Evolutionary conservation across 2,329 filamentous ascomycete species (phyloP).

Genomic region (Apiospora aurea): DNA sequence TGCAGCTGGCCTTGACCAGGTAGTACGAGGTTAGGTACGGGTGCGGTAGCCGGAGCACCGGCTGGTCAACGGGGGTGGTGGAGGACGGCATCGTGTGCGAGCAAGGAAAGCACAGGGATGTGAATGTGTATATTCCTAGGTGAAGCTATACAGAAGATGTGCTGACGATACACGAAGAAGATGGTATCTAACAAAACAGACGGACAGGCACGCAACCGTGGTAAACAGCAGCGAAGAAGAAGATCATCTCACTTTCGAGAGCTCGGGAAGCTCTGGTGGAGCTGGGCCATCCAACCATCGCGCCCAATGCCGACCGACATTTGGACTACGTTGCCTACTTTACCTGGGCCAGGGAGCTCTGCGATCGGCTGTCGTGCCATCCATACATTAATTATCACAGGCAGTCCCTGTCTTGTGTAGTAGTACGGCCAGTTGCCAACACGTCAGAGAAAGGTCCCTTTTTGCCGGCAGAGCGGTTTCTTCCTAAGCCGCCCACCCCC

Average conservation of each 20-base stretch:
- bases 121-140: not conserved
- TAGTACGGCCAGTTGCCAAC: not conserved
- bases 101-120: not conserved
- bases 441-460: not conserved
- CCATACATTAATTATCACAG: constrained; percentile 5
- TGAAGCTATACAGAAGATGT: constrained; percentile 1
- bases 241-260: constrained; percentile 6
- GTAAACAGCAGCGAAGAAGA: not conserved
- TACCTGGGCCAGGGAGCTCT: not conserved
- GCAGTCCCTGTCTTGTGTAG: not conserved
- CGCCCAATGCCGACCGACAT: constrained; percentile 6
- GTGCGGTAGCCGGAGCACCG: constrained; percentile 56
- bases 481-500: not conserved
- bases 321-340: not conserved
- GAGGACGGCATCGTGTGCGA: constrained; percentile 34
- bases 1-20: constrained; percentile 43
- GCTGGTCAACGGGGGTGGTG: constrained; percentile 44
- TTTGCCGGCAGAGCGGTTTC: constrained; percentile 8
- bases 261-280: constrained; percentile 24
- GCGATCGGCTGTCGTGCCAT: constrained; percentile 10
- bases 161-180: not conserved
- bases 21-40: constrained; percentile 56
- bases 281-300: not conserved
- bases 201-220: not conserved
- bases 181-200: not conserved